phyloP scores from a whole-genome alignment of 345 rosid genomes.

The Acer campestre region DNA sequence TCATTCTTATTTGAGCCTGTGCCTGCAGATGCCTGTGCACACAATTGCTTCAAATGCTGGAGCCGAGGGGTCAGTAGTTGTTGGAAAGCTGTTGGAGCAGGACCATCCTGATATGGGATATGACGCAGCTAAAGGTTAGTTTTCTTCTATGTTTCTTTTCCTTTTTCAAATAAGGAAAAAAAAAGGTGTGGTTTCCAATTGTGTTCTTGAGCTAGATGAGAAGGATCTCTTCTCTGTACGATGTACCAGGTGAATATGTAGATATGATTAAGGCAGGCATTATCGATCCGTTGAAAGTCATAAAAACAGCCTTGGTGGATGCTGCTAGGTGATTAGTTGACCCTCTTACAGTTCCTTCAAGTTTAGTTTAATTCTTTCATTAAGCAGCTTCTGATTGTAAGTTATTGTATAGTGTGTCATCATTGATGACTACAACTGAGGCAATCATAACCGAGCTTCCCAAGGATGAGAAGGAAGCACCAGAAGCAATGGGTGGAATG shows the following conservation, averaged over 20 bases:
- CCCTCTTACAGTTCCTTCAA: neutral
- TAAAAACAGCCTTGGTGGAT: constrained; percentile 68
- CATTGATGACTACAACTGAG: constrained; percentile 67
- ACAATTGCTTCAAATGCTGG: constrained; percentile 45
- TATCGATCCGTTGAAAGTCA: constrained; percentile 67
- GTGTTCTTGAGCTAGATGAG: neutral
- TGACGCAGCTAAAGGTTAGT: constrained; percentile 52
- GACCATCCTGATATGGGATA: constrained; percentile 45
- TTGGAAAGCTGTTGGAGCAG: constrained; percentile 49
- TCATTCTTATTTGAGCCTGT: constrained; percentile 1
- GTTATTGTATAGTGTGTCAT: constrained; percentile 47
- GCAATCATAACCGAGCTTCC: constrained; percentile 55
- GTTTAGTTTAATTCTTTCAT: too few species aligned
- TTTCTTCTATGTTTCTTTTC: neutral
- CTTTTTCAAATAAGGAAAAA: neutral
- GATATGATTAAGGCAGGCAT: constrained; percentile 66
- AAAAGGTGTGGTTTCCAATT: neutral
- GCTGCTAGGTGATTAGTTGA: constrained; percentile 50
- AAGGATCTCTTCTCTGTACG: neutral
- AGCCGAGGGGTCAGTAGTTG: constrained; percentile 50
- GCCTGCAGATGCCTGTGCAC: constrained; percentile 38
- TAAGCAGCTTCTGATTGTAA: neutral
- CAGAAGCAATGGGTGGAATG: constrained; percentile 38
- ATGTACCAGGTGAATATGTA: constrained; percentile 54
- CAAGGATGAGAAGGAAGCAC: constrained; percentile 49